Evolutionary conservation across 2,329 filamentous ascomycete species (phyloP).

Genomic region (Zarea fungicola): DNA sequence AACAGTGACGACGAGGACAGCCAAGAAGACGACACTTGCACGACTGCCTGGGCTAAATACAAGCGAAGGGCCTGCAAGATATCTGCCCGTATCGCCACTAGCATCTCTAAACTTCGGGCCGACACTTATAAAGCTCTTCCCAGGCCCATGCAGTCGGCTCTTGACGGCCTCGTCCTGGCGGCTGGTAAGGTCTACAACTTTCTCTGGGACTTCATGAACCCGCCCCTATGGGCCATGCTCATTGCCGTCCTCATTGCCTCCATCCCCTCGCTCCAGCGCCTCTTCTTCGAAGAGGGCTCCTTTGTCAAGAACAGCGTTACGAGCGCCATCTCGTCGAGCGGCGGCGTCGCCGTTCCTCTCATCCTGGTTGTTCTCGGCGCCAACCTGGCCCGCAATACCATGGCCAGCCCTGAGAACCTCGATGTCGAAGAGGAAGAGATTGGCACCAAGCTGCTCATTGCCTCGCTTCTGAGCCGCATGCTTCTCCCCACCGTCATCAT

Average conservation of each 20-base stretch:
- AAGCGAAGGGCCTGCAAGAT: slow-evolving; percentile 25
- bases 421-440: slow-evolving; percentile 67
- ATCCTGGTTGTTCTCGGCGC: slow-evolving; percentile 94
- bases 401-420: slow-evolving; percentile 58
- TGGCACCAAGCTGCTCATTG: slow-evolving; percentile 73
- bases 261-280: slow-evolving; percentile 70
- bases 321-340: slow-evolving; percentile 76
- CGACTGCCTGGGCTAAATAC: slow-evolving; percentile 30
- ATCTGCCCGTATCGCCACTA: background rate
- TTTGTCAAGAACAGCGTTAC: slow-evolving; percentile 93
- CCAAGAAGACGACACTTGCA: slow-evolving; percentile 15
- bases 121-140: slow-evolving; percentile 31
- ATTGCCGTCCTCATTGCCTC: slow-evolving; percentile 86
- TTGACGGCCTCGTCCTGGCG: slow-evolving; percentile 27
- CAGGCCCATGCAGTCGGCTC: slow-evolving; percentile 30
- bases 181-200: slow-evolving; percentile 53
- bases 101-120: background rate
- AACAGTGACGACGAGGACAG: slow-evolving; percentile 36
- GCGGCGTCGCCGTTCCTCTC: slow-evolving; percentile 85
- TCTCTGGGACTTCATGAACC: slow-evolving; percentile 94
- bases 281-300: slow-evolving; percentile 85
- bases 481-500: slow-evolving; percentile 85
- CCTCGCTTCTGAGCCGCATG: slow-evolving; percentile 85
- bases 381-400: slow-evolving; percentile 87
- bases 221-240: slow-evolving; percentile 95